Base-by-base conservation (phyloP, 805 yeast species). In the Lipomyces starkeyi region DNA sequence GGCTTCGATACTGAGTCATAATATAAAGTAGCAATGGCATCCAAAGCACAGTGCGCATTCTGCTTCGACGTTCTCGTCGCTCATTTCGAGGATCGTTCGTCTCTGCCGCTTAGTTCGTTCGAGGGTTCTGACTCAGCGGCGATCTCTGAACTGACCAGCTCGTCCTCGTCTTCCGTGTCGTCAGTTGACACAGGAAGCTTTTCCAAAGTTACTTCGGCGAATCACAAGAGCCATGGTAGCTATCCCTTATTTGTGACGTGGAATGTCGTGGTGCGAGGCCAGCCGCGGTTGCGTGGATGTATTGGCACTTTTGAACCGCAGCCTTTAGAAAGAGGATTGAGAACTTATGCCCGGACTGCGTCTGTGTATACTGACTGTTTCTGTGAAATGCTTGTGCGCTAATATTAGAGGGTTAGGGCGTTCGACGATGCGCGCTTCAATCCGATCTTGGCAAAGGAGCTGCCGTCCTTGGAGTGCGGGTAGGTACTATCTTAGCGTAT, bases 171-270 rank as follows among this genome's bases (percentile, higher is more conserved):
- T 52, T 57, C 29, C 35, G 56, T 20, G 43, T 58, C 13, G 3
- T 52, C 53, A 13, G 62, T n/a, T 37, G 56, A 11, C 27, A 32
- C 52, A 34, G 35, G 4, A 4, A 17, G 62, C 34, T 61, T 25
- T 27, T 11, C 43, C 29, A 17, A 43, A 9, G 67, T 53, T 40
- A 59, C 35, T n/a, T 34, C 53, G n/a, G 9, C 61, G 1, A 20
- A 25, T 32, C 37, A 34, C 59, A 47, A 17, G 11, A 17, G 22
- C 22, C 25, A 43, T 7, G 34, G 34, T 9, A 53, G 20, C 54
- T 79, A 80, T 6, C 95, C 98, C 0, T 79, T 94, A 34, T 95
- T 95, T 79, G 90, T 94, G 40, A 95, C 98, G 0, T 95, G 97
- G 97, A 88, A 84, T 65, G 73, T 74, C 22, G 66, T 71, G 3